Evolutionary conservation across 179 eudicot species (phyloP).

Genomic region (Silene coronaria): DNA sequence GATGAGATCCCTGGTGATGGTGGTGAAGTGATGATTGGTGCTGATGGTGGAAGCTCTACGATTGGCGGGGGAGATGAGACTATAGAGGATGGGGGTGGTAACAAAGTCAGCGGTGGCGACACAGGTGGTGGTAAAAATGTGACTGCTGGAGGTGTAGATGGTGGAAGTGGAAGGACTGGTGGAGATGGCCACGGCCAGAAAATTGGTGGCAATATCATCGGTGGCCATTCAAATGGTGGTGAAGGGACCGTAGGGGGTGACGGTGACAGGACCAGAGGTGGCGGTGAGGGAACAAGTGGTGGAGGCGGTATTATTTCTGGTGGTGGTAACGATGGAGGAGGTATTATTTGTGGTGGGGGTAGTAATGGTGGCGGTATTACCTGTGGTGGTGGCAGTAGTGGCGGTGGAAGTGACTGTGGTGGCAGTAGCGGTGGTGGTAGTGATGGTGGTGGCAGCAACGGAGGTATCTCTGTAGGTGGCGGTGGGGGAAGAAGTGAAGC

Average conservation of each 20-base stretch:
- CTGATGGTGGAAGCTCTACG: constrained; percentile 14
- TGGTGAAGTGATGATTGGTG: constrained; percentile 11
- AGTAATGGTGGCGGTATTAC: neutral
- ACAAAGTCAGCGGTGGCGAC: constrained; percentile 5
- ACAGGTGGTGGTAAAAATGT: neutral
- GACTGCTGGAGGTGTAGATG: constrained; percentile 1
- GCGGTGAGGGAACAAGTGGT: constrained; percentile 15
- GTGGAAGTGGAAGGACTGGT: neutral
- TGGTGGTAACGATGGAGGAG: constrained; percentile 13
- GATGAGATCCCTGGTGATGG: constrained; percentile 17
- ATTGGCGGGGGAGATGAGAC: constrained; percentile 20
- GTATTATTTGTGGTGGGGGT: constrained; percentile 11
- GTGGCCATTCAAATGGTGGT: constrained; percentile 11
- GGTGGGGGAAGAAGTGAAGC: constrained; percentile 11
- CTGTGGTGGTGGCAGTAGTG: constrained; percentile 16
- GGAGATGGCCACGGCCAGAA: constrained; percentile 13
- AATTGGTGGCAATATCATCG: constrained; percentile 7
- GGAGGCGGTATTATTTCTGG: constrained; percentile 2
- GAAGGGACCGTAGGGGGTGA: constrained; percentile 2
- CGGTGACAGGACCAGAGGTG: constrained; percentile 23
- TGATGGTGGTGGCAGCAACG: neutral
- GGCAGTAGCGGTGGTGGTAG: neutral
- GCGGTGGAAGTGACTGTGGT: constrained; percentile 9
- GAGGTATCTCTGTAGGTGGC: neutral
- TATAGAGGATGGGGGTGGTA: constrained; percentile 20